Percentiles rank a stretch among this genome's conserved stretches.
These are phyloP conservation scores for Chimonanthus salicifolius DNA, from an alignment of 164 flowering plant species.

Conservation along the genomic window DNA sequence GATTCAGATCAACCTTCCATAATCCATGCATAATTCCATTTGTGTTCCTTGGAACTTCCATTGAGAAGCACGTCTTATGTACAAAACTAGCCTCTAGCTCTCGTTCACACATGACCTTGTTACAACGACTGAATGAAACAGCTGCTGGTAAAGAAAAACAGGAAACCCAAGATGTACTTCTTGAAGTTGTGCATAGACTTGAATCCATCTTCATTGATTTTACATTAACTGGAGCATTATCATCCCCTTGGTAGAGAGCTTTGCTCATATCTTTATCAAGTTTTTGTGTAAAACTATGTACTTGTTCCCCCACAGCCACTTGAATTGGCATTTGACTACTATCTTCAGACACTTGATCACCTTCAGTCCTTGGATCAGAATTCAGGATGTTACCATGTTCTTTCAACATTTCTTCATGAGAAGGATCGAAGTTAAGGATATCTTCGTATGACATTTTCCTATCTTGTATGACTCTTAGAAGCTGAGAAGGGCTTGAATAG, in stretches of 20 bases:
- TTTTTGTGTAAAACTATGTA: background rate
- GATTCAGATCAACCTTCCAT: slow-evolving; percentile 74
- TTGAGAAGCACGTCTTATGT: slow-evolving; percentile 22
- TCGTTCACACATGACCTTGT: slow-evolving; percentile 40
- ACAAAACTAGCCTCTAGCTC: slow-evolving; percentile 16
- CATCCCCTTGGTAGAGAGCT: slow-evolving; percentile 6
- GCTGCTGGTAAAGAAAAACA: slow-evolving; percentile 6
- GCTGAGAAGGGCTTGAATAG: slow-evolving; percentile 61
- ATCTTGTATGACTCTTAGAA: slow-evolving; percentile 37
- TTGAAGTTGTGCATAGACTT: slow-evolving; percentile 8
- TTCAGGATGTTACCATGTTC: slow-evolving; percentile 3
- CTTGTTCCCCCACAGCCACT: background rate
- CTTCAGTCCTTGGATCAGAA: slow-evolving; percentile 7
- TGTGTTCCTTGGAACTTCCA: slow-evolving; percentile 29
- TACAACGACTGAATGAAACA: slow-evolving; percentile 69
- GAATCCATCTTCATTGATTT: slow-evolving; percentile 41
- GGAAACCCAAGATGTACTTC: slow-evolving; percentile 27
- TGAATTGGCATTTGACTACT: background rate
- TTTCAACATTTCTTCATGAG: slow-evolving; percentile 16
- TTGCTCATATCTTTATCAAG: background rate
- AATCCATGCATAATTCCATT: slow-evolving; percentile 37
- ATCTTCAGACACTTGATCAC: slow-evolving; percentile 4
- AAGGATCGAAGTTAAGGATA: slow-evolving; percentile 14
- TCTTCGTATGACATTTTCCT: slow-evolving; percentile 15
- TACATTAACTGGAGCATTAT: slow-evolving; percentile 14